Evolutionary conservation across 2,329 filamentous ascomycete species (phyloP), one percentile per base, ranked within the genome.

Genomic region (Fusarium marasasianum): DNA sequence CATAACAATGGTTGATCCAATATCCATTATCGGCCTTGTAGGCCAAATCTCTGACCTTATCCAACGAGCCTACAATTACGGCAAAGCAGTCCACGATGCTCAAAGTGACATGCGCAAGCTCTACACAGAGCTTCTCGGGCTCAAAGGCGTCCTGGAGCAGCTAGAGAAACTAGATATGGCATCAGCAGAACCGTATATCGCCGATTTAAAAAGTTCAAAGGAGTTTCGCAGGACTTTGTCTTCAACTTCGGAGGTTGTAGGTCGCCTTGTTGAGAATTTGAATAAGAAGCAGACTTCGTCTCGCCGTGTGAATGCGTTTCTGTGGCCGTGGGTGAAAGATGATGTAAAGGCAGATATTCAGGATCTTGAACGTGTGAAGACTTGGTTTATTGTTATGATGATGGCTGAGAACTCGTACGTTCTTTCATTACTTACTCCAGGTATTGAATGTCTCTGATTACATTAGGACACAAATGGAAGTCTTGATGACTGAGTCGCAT

Each of bases 61-160:
- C 5, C 50, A 37, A 15, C 50, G 50, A 15, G n/a, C 50, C 6
- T 53, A 53, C 6, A 26, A 53, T 12, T 53, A 53, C 6, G 50
- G 50, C n/a, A 53, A 37, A 37, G 50, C 33, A 26, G 50, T 53
- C n/a, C 50, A 53, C n/a, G 50, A 53, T 26, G 50, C 50, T 2
- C 22, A 53, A 12, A 14, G 12, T 6, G 50, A 53, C 8, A 53
- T 53, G 50, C 33, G 33, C 12, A 53, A 53, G n/a, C 50, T 53
- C 15, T 53, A 53, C 8, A 53, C 50, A 0, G 50, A 37, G 50
- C 50, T 53, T 53, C 15, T 53, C 5, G 50, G 3, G 0, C 33
- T 53, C 1, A 53, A 53, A 0, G 50, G 50, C 0, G 50, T 37
- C 0, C 0, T 53, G 0, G 33, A 53, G 0, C 50, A 53, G 0